These are phyloP conservation scores for Silene vulgaris DNA, from an alignment of 179 eudicot genomes.

Conservation along the genomic window DNA sequence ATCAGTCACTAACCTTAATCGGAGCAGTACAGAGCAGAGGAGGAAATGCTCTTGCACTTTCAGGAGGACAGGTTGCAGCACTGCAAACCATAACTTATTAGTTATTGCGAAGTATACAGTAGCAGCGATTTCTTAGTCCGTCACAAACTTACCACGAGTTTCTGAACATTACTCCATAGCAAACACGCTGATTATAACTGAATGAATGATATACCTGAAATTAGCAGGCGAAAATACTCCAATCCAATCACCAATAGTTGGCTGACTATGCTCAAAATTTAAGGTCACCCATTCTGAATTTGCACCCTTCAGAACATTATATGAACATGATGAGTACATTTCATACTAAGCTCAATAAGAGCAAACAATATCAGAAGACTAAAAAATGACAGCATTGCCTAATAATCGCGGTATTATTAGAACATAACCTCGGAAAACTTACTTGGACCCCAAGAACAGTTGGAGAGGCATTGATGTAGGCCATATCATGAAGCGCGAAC, in stretches of 20 bases:
- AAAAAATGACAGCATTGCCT: not conserved
- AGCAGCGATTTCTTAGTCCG: not conserved
- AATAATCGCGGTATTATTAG: not conserved
- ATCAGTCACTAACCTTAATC: slow-evolving; percentile 44
- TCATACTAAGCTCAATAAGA: no score
- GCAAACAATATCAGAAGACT: not conserved
- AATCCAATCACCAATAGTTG: slow-evolving; percentile 30
- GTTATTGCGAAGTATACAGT: no score
- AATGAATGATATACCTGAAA: slow-evolving; percentile 24
- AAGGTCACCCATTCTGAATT: not conserved
- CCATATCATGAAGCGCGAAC: not conserved
- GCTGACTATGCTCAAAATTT: slow-evolving; percentile 1
- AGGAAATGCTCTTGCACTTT: slow-evolving; percentile 36
- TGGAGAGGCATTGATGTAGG: not conserved
- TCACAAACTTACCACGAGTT: not conserved
- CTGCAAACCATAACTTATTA: slow-evolving; percentile 30
- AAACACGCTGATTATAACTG: not conserved
- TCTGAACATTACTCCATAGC: no score
- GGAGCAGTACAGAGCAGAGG: slow-evolving; percentile 63
- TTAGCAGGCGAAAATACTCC: slow-evolving; percentile 35
- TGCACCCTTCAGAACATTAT: not conserved
- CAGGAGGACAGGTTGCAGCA: slow-evolving; percentile 38
- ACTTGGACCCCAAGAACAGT: not conserved
- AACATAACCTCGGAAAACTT: not conserved
- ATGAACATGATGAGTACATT: not conserved